Evolutionary conservation across 2,329 filamentous ascomycete genomes (phyloP).

Genomic region (Paramyrothecium sp.): DNA sequence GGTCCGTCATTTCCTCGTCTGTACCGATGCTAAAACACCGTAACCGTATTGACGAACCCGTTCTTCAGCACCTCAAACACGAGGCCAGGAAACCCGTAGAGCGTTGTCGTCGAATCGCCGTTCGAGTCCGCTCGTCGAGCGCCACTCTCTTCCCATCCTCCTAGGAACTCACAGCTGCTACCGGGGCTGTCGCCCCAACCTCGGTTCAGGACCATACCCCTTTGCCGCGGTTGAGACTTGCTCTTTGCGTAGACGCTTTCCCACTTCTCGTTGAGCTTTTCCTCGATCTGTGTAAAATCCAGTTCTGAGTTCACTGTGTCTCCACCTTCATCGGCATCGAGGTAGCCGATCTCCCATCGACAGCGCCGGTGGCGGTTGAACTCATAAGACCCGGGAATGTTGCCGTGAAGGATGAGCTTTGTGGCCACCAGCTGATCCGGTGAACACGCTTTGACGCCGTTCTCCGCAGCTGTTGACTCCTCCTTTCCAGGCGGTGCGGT

Average conservation of each 20-base stretch:
- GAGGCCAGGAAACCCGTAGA: slow-evolving; percentile 91
- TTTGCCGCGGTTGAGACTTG: slow-evolving; percentile 49
- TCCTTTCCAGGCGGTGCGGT: slow-evolving; percentile 49
- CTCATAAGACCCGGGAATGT: slow-evolving; percentile 91
- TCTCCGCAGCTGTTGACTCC: slow-evolving; percentile 17
- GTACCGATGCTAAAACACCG: slow-evolving; percentile 63
- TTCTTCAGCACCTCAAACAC: slow-evolving; percentile 97
- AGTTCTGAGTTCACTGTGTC: slow-evolving; percentile 71
- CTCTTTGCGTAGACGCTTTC: slow-evolving; percentile 60
- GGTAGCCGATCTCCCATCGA: slow-evolving; percentile 75
- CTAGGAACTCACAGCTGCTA: slow-evolving; percentile 81
- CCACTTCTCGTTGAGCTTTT: slow-evolving; percentile 68
- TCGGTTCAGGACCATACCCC: slow-evolving; percentile 85
- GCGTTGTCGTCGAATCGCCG: slow-evolving; percentile 68
- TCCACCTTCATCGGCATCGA: slow-evolving; percentile 42
- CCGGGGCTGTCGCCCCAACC: slow-evolving; percentile 91
- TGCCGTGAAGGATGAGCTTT: slow-evolving; percentile 91
- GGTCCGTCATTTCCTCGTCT: too few species aligned
- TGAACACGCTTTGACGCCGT: slow-evolving; percentile 36
- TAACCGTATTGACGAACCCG: slow-evolving; percentile 83
- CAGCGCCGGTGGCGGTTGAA: slow-evolving; percentile 93
- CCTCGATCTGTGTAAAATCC: slow-evolving; percentile 70
- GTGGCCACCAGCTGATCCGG: slow-evolving; percentile 76
- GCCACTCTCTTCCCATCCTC: slow-evolving; percentile 79
- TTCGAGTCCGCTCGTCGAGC: slow-evolving; percentile 52